phyloP scores from a whole-genome alignment of 306 rosid genomes.

The Sindora glabra region DNA sequence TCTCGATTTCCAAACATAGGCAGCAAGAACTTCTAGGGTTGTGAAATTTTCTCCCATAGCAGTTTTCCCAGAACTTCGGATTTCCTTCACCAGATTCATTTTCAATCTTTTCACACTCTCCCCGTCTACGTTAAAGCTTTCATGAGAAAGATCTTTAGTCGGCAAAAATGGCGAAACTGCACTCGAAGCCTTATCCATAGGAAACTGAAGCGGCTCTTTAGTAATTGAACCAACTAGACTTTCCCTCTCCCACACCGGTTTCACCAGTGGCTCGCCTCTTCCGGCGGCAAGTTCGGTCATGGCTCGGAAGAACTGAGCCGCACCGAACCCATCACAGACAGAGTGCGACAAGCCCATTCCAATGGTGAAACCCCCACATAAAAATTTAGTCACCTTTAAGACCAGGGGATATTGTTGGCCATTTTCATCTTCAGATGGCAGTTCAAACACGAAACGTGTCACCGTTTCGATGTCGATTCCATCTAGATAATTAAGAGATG shows the following conservation, averaged over 20 bases:
- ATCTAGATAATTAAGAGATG: constrained; percentile 38
- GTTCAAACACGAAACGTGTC: constrained; percentile 17
- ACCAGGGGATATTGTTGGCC: constrained; percentile 26
- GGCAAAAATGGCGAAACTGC: constrained; percentile 46
- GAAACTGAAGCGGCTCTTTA: constrained; percentile 18
- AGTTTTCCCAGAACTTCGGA: not conserved
- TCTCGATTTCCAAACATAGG: constrained; percentile 48
- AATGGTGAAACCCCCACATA: constrained; percentile 46
- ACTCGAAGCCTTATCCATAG: constrained; percentile 1
- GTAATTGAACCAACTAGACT: constrained; percentile 14
- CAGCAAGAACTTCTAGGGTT: constrained; percentile 43
- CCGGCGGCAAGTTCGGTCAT: constrained; percentile 39
- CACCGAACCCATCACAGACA: constrained; percentile 46
- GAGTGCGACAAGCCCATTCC: constrained; percentile 44
- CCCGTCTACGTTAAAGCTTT: constrained; percentile 12
- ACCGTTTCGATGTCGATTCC: constrained; percentile 28
- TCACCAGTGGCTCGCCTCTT: constrained; percentile 32
- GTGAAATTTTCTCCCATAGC: constrained; percentile 21
- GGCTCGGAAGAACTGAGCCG: constrained; percentile 32
- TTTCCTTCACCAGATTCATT: constrained; percentile 18
- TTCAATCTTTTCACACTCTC: constrained; percentile 35
- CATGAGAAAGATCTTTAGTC: constrained; percentile 25
- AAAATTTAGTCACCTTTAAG: constrained; percentile 38
- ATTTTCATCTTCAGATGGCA: constrained; percentile 21
- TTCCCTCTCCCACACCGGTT: constrained; percentile 55